phyloP scores from a whole-genome alignment of 768 basidiomycete genomes.

The Lanmaoa rubissima region DNA sequence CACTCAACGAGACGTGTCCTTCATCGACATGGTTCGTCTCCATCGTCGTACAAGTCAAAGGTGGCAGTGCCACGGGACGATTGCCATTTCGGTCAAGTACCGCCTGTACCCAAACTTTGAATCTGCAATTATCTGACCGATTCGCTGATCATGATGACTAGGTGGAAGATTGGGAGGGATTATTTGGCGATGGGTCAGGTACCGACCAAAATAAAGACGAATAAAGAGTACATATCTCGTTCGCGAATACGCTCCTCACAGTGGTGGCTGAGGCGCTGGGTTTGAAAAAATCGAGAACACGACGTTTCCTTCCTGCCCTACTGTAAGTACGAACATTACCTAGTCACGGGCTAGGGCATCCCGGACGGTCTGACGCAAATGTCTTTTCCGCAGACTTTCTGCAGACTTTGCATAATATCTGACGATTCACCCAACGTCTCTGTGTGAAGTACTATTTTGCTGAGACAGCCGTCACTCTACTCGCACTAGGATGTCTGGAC shows the following conservation, averaged over 20 bases:
- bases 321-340: background rate
- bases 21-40: background rate
- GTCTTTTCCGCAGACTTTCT: background rate
- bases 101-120: too few species aligned
- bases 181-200: background rate
- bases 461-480: background rate
- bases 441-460: background rate
- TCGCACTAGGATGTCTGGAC: conserved; percentile 16
- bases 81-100: background rate
- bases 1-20: conserved; percentile 34
- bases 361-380: background rate
- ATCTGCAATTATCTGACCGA: background rate
- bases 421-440: background rate
- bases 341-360: background rate
- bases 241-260: background rate
- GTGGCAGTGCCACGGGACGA: background rate
- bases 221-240: too few species aligned
- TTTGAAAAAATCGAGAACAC: background rate
- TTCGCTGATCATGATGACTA: too few species aligned
- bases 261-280: background rate
- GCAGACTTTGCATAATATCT: background rate
- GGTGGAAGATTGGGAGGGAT: background rate
- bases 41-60: background rate
- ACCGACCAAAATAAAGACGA: background rate
- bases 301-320: background rate